A percentile compares a stretch with the other conserved stretches of the same genome.
phyloP scores from a whole-genome alignment of 1,284 basidiomycete genomes.

The Amylostereum chailletii region DNA sequence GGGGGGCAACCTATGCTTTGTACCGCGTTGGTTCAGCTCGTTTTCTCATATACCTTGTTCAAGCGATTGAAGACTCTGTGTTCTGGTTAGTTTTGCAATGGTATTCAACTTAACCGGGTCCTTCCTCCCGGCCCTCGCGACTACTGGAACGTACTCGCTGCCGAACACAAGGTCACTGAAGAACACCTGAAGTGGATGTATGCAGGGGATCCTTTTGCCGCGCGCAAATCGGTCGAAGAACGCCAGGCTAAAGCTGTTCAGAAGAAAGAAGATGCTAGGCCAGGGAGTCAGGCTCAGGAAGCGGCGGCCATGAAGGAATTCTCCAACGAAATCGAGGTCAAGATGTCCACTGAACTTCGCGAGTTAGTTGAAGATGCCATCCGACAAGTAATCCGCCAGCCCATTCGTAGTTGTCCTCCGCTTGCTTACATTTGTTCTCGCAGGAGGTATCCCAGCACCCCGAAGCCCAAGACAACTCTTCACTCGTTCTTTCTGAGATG shows the following conservation, averaged over 20 bases:
- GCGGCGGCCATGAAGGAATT: conserved; percentile 35
- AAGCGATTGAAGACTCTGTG: too few species aligned
- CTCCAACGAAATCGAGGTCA: conserved; percentile 71
- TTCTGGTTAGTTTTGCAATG: conserved; percentile 64
- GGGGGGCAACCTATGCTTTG: conserved; percentile 81
- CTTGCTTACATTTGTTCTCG: not conserved
- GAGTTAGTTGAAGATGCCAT: conserved; percentile 79
- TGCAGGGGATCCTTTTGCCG: conserved; percentile 76
- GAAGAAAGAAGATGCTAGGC: conserved; percentile 28
- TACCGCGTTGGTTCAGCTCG: conserved; percentile 59
- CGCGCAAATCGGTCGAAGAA: conserved; percentile 56
- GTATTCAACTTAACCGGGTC: conserved; percentile 66
- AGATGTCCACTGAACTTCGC: conserved; percentile 71
- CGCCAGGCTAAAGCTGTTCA: conserved; percentile 50
- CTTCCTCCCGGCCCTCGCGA: conserved; percentile 78
- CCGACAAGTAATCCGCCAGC: conserved; percentile 46
- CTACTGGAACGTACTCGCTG: conserved; percentile 75
- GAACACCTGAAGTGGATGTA: conserved; percentile 82
- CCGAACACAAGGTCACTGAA: conserved; percentile 59
- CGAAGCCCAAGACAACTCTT: conserved; percentile 38
- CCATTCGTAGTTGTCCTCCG: not conserved
- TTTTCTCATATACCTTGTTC: not conserved
- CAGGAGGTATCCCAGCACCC: conserved; percentile 47
- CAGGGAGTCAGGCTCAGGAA: conserved; percentile 5
- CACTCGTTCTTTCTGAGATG: conserved; percentile 39